Percentiles rank a stretch among this genome's conserved stretches.
Conservation (phyloP, 1,284 basidiomycete species). For the Heimioporus punctisporus region DNA sequence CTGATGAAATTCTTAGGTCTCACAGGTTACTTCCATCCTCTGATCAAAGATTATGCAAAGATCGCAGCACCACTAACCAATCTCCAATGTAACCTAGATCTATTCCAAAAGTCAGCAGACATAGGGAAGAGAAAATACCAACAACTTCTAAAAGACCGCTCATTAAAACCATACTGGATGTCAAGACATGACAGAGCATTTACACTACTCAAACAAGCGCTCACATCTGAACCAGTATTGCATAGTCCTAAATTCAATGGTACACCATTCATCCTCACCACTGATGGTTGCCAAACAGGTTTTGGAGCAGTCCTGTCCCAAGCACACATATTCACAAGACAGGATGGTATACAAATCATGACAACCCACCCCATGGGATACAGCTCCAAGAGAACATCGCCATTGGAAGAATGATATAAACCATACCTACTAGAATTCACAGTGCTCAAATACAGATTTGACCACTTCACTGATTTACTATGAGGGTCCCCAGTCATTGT, state of each 20-base stretch:
- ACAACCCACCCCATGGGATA: conserved; percentile 1
- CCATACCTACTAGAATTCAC: conserved; percentile 11
- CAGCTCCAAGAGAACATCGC: conserved; percentile 4
- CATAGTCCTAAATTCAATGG: conserved; percentile 9
- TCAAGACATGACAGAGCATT: background rate
- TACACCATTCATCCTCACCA: conserved; percentile 5
- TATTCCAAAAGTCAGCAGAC: background rate
- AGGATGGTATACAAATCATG: no score
- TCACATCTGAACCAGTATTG: background rate
- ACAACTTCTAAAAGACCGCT: no score
- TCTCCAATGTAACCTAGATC: background rate
- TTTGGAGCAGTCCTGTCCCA: conserved; percentile 1
- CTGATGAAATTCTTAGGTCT: conserved; percentile 10
- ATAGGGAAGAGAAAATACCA: background rate
- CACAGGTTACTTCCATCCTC: conserved; percentile 7
- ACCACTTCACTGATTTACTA: conserved; percentile 8
- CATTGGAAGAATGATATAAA: conserved; percentile 3
- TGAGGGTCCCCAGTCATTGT: conserved; percentile 5
- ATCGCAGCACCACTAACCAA: conserved; percentile 3
- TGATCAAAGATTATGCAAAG: conserved; percentile 6
- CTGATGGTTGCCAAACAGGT: conserved; percentile 1
- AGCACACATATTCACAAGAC: no score
- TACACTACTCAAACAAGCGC: background rate
- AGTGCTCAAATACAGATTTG: conserved; percentile 4
- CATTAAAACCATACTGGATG: no score